These are phyloP conservation scores for Schoenoplectus tabernaemontani DNA, from an alignment of 202 grass and related monocot genomes.

Conservation along the genomic window DNA sequence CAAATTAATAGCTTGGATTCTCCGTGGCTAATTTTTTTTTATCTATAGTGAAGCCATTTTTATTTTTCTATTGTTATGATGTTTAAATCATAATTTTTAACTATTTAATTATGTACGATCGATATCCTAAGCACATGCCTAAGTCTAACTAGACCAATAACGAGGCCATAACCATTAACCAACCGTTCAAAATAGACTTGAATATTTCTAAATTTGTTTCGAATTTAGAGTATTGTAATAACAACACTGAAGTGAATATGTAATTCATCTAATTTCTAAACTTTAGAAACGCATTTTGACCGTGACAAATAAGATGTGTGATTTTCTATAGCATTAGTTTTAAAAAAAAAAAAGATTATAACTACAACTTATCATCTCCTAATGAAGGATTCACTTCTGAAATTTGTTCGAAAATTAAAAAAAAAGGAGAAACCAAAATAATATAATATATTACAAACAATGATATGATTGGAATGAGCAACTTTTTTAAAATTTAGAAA, in stretches of 20 bases:
- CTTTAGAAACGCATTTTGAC: no score
- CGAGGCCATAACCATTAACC: no score
- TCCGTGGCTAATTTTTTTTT: neutral
- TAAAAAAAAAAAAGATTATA: no score
- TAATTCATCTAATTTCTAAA: no score
- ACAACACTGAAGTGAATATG: no score
- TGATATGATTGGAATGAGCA: neutral
- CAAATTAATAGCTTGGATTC: neutral
- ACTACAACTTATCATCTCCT: neutral
- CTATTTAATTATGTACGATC: neutral
- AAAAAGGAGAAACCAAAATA: neutral
- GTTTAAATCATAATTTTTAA: neutral
- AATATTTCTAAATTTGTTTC: no score
- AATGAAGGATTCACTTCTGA: neutral
- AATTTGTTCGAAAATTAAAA: neutral
- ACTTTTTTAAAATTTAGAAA: neutral
- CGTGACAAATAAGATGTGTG: no score
- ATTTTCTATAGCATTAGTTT: no score
- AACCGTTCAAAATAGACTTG: no score
- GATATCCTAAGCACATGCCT: no score
- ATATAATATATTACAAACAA: neutral
- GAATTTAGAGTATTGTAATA: no score
- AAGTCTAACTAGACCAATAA: no score
- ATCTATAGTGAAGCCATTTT: neutral
- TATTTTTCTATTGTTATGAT: neutral